Evolutionary conservation across 176 grass and related monocot species (phyloP).

Genomic region (Paspalum vaginatum): DNA sequence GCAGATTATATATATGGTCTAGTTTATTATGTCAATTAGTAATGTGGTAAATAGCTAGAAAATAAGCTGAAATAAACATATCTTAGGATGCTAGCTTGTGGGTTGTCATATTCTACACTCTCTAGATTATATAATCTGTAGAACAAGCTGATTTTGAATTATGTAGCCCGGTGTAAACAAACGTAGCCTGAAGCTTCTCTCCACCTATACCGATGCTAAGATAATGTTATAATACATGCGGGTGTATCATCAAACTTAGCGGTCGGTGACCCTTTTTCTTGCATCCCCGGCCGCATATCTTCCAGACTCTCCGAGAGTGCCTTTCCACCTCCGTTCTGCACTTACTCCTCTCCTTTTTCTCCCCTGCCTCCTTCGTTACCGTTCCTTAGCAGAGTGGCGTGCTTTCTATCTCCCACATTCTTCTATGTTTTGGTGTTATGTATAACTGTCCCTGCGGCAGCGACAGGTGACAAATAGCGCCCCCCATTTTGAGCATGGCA

Average conservation of each 20-base stretch:
- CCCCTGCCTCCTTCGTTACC: background rate
- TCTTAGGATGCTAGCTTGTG: no score
- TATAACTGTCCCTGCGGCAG: background rate
- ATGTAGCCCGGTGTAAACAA: no score
- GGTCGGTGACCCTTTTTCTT: background rate
- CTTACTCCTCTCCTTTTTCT: background rate
- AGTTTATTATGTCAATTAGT: no score
- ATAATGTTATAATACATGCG: background rate
- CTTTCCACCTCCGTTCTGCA: constrained; percentile 21
- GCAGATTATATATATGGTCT: no score
- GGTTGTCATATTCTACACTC: no score
- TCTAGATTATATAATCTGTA: no score
- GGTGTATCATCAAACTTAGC: background rate
- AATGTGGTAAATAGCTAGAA: no score
- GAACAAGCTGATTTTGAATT: no score
- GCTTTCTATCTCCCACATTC: background rate
- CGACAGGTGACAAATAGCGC: background rate
- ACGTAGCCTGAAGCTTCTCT: background rate
- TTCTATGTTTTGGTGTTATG: background rate
- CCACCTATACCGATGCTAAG: background rate
- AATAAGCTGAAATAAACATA: no score
- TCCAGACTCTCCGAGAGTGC: background rate
- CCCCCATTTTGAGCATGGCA: no score
- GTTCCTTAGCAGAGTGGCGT: background rate
- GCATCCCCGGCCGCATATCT: no score